phyloP scores from a whole-genome alignment of 352 stramenopile species.

The Phytophthora sojae region DNA sequence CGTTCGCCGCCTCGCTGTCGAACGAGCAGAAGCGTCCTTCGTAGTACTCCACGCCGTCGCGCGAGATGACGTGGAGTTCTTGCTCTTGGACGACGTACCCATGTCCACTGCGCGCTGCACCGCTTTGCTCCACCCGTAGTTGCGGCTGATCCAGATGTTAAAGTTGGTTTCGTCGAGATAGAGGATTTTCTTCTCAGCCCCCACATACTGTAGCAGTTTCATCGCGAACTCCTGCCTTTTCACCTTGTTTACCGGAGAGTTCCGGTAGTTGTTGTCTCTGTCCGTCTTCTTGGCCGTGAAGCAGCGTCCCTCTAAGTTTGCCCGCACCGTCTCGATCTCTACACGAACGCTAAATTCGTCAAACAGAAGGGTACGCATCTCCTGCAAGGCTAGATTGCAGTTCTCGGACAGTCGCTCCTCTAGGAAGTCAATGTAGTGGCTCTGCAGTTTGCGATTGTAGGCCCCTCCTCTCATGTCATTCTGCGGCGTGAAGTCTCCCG shows the following conservation, averaged over 20 bases:
- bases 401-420: background rate
- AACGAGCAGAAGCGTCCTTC: background rate
- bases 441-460: background rate
- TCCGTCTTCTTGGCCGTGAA: slow-evolving; percentile 1
- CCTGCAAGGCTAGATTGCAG: background rate
- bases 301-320: background rate
- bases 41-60: background rate
- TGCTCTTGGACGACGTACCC: background rate
- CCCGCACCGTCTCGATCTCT: background rate
- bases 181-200: background rate
- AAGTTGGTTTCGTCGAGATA: background rate
- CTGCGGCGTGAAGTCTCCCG: background rate
- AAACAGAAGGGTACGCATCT: background rate
- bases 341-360: background rate
- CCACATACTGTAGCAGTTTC: background rate
- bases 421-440: background rate
- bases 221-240: background rate
- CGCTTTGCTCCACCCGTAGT: background rate
- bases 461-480: background rate
- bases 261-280: background rate
- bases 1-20: background rate
- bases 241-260: background rate
- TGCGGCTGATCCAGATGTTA: background rate
- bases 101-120: background rate
- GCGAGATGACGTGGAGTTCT: background rate